Evolutionary conservation across 1,284 basidiomycete species (phyloP).

Genomic region (Leccinum solheimii): DNA sequence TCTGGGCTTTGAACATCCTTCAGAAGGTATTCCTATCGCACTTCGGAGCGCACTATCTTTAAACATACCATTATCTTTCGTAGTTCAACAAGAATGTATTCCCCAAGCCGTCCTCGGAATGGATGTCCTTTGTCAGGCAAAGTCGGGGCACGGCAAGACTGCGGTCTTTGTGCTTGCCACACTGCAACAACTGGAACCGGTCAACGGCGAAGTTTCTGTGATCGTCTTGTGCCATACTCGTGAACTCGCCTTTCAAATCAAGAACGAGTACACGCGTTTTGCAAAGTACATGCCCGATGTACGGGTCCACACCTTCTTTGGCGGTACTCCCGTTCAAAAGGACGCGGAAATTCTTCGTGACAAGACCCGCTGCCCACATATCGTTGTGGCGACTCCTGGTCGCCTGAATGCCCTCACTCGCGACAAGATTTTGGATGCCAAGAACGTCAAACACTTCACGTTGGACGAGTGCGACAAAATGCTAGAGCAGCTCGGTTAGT

Average conservation of each 20-base stretch:
- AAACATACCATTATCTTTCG: neutral
- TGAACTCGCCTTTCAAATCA: conserved; percentile 99
- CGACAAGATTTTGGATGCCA: conserved; percentile 91
- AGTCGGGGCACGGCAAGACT: conserved; percentile 99
- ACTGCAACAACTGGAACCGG: conserved; percentile 97
- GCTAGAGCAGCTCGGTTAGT: conserved; percentile 99
- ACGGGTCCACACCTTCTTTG: conserved; percentile 96
- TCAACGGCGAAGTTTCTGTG: conserved; percentile 97
- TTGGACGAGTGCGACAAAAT: conserved; percentile 99
- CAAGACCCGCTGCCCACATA: conserved; percentile 98
- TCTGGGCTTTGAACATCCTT: conserved; percentile 99
- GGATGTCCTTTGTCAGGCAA: conserved; percentile 99
- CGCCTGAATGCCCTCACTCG: conserved; percentile 90
- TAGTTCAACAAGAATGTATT: conserved; percentile 99
- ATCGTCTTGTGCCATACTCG: conserved; percentile 99
- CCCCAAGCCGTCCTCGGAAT: conserved; percentile 99
- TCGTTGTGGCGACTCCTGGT: conserved; percentile 97
- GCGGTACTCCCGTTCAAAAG: conserved; percentile 93
- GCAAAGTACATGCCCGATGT: conserved; percentile 99
- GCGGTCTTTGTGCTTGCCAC: conserved; percentile 99
- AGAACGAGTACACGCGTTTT: conserved; percentile 99
- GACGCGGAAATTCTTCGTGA: conserved; percentile 94
- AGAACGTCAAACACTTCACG: conserved; percentile 98
- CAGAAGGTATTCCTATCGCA: conserved; percentile 74
- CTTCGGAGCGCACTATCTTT: neutral